Evolutionary conservation across 2,329 filamentous ascomycete genomes (phyloP), one percentile per base, ranked within the genome.

Genomic region (Trichoderma cornu-damae): DNA sequence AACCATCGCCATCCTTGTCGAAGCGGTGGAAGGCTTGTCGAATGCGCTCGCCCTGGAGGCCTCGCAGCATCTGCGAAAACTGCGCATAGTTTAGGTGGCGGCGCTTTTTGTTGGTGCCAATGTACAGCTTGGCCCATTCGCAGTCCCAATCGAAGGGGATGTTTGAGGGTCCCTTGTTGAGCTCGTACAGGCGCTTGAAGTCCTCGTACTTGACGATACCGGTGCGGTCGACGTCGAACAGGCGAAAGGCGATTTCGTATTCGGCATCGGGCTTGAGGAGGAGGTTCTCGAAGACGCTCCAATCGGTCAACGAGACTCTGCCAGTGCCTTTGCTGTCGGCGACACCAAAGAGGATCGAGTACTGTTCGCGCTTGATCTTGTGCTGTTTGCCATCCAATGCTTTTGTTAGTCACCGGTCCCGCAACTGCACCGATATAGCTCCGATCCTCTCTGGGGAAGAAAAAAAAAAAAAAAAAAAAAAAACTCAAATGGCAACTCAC

Each of bases 81-180:
- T 99, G 93, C 5, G 88, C 86, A 72, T 99, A 99, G 66, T 93
- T 93, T 77, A 99, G 87, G 67, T 88, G 85, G 72, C 96, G 94
- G 63, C 93, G 84, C 73, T 89, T 87, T 74, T 89, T 89, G 77
- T 88, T 90, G 68, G 86, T 85, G 61, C 94, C 94, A 66, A 94
- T 89, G 77, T 99, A 97, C 61, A 99, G 82, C 66, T 88, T 89
- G 38, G 91, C 93, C 94, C 94, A 99, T 72, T 96, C 90, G 62
- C 89, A 95, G 69, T 92, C 88, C 92, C 94, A 97, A 74, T 99
- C 89, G 69, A 99, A 97, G 12, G 94, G 90, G 61, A 99, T 87
- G 70, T 82, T 90, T 60, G 89, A 81, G 22, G 85, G 77, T n/a
- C 87, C 86, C 78, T 93, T 96, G 81, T 96, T 95, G 66, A 86